Conservation (phyloP, 2,329 filamentous ascomycete species). For the Pestalotiopsis sp. region DNA sequence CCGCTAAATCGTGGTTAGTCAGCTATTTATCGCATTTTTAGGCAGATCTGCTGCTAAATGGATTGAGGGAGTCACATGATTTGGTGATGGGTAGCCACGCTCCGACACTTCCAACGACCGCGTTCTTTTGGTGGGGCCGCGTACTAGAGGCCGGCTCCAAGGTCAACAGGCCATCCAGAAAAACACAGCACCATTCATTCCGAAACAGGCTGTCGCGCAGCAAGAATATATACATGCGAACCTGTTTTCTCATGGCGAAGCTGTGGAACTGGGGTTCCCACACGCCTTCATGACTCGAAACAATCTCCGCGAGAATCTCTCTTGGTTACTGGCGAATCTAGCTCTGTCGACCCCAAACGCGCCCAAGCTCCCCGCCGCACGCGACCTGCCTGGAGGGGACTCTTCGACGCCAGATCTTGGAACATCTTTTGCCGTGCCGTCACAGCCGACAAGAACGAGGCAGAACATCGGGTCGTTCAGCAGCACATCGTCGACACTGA, state of each 20-base stretch:
- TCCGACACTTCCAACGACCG: not conserved
- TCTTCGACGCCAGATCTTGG: conserved; percentile 20
- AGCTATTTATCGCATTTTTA: no score
- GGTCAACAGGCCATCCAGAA: not conserved
- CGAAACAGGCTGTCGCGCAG: not conserved
- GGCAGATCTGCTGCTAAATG: not conserved
- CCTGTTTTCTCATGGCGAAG: conserved; percentile 29
- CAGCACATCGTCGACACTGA: not conserved
- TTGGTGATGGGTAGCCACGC: conserved; percentile 9
- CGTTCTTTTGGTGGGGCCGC: conserved; percentile 9
- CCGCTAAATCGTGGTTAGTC: not conserved
- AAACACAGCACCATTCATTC: not conserved
- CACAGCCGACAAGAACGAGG: not conserved
- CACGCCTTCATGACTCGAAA: conserved; percentile 61
- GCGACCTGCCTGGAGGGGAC: conserved; percentile 23
- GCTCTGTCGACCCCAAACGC: conserved; percentile 39
- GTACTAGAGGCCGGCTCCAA: not conserved
- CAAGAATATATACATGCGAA: conserved; percentile 10
- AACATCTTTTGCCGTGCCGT: conserved; percentile 13
- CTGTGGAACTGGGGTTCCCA: conserved; percentile 35
- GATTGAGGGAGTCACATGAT: conserved; percentile 12
- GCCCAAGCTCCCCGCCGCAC: conserved; percentile 35
- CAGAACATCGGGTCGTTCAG: not conserved
- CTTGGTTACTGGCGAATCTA: conserved; percentile 56
- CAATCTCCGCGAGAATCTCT: conserved; percentile 57